Evolutionary conservation across 2,329 filamentous ascomycete species (phyloP).

Genomic region (Trichoderma aggressivum): DNA sequence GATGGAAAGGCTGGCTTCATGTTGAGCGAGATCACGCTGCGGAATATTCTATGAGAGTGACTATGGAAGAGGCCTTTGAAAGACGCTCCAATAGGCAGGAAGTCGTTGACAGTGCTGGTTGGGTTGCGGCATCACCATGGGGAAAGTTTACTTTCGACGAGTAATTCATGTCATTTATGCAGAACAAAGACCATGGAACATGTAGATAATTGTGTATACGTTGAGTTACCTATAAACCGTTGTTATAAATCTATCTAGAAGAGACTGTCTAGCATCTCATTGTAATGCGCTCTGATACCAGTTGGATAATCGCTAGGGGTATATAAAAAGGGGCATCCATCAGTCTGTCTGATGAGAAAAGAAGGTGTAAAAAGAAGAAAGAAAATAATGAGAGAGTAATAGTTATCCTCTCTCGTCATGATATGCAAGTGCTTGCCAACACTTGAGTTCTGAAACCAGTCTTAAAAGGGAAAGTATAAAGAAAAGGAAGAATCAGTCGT

Average conservation of each 20-base stretch:
- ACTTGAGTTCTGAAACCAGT: background rate
- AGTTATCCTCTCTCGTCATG: background rate
- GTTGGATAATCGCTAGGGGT: slow-evolving; percentile 32
- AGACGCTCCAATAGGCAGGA: slow-evolving; percentile 39
- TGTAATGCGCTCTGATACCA: background rate
- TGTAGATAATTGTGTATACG: background rate
- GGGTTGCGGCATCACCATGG: slow-evolving; percentile 49
- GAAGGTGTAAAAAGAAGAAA: background rate
- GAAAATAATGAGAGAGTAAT: background rate
- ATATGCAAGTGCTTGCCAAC: background rate
- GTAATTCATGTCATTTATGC: background rate
- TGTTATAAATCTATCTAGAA: background rate
- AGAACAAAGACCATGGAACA: background rate
- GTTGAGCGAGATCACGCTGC: slow-evolving; percentile 44
- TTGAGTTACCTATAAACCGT: background rate
- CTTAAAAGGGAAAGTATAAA: background rate
- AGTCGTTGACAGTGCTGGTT: slow-evolving; percentile 42
- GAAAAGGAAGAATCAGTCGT: background rate
- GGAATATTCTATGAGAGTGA: slow-evolving; percentile 39
- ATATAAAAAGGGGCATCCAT: slow-evolving; percentile 23
- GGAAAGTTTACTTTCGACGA: slow-evolving; percentile 44
- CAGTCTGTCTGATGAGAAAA: background rate
- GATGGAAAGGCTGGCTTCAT: slow-evolving; percentile 50
- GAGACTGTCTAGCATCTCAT: background rate
- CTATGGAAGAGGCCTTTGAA: slow-evolving; percentile 44